Percentiles rank a stretch among this genome's conserved stretches.
phyloP scores from a whole-genome alignment of 2,329 filamentous ascomycete genomes.

The Taxawa tesnikishii region DNA sequence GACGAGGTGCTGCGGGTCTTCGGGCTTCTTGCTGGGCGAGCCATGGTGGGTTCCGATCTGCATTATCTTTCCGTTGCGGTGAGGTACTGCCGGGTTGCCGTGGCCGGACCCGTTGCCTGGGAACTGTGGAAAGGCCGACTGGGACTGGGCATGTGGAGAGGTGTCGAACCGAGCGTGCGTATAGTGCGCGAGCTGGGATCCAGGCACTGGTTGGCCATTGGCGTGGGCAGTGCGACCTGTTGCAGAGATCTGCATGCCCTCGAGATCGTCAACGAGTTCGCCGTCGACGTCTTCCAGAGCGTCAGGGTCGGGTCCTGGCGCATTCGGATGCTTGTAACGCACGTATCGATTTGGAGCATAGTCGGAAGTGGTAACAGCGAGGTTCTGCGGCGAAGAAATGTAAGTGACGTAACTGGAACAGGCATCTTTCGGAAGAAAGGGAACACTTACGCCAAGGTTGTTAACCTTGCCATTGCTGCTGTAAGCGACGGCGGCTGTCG shows the following conservation, averaged over 20 bases:
- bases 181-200: neutral
- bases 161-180: neutral
- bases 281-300: no score
- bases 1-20: conserved; percentile 27
- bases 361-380: neutral
- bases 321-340: no score
- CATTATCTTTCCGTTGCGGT: no score
- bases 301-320: no score
- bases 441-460: conserved; percentile 1
- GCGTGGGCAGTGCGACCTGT: conserved; percentile 17
- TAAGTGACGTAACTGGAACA: no score
- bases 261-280: neutral
- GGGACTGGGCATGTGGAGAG: neutral
- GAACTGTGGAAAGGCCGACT: no score
- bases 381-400: conserved; percentile 1
- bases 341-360: no score
- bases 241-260: conserved; percentile 3
- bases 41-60: no score
- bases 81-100: no score
- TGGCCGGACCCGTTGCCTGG: no score
- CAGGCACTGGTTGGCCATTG: neutral
- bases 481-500: conserved; percentile 6
- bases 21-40: no score
- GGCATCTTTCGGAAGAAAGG: no score
- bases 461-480: neutral